Base-by-base conservation (phyloP, 306 rosid species). In the Calophaca sinica region DNA sequence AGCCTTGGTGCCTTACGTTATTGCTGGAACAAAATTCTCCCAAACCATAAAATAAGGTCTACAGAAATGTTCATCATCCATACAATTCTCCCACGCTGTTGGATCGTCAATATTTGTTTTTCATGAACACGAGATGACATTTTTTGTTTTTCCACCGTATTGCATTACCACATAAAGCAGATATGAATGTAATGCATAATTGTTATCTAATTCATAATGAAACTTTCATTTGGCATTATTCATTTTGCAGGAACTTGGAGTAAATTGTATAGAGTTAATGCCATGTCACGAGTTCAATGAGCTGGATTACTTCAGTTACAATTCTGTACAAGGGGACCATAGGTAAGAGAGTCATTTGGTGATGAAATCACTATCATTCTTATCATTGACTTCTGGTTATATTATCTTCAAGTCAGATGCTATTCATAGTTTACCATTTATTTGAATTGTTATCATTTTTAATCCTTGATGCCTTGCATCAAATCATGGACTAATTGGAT, bases 221-320 rank as follows among this genome's bases (percentile, higher is more conserved):
- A 69, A 64, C 42, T 20, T 73, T 83, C 78, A 73, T 44, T 68
- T 78, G 26, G 64, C 74, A 50, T 38, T 72, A 29, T 80, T 82
- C 78, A 20, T 83, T 80, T 86, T 85, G 75, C 87, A 94, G 98
- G 98, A 91, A 63, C 93, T 94, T 81, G 98, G 98, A 75, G 76
- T 91, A 72, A 92, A 94, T 82, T 94, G 98, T 82, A 61, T 94
- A 73, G 98, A 94, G 83, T 84, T 94, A 82, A 88, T 94, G 98
- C 98, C 98, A 64, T 91, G 96, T 60, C 96, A 94, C 31, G 98
- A 88, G 85, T 94, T 92, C 90, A 94, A 94, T 71, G 98, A 94
- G 88, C 84, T 92, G 83, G 98, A 94, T 73, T 80, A 90, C 84
- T 92, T 41, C 74, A 76, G 96, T 89, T 87, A 94, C 89, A 92